These are phyloP conservation scores for Serendipita sp. DNA, from an alignment of 768 basidiomycete genomes.

Conservation along the genomic window DNA sequence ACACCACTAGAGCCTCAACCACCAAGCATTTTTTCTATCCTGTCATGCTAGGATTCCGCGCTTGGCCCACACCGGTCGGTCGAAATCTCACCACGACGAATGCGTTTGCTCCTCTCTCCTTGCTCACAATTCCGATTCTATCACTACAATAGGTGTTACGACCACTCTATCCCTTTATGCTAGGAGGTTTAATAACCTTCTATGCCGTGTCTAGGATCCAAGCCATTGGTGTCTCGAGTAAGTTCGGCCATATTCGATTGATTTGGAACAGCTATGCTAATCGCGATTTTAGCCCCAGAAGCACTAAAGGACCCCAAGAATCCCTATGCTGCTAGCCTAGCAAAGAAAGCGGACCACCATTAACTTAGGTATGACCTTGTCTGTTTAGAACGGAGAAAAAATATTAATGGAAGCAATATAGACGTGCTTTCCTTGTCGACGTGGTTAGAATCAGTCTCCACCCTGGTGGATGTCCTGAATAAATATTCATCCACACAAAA, in stretches of 20 bases:
- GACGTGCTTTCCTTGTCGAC: not conserved
- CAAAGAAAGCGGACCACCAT: constrained; percentile 32
- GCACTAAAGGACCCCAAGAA: constrained; percentile 67
- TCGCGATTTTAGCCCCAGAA: constrained; percentile 35
- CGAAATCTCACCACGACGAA: constrained; percentile 2
- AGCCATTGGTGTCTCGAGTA: constrained; percentile 54
- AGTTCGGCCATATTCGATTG: constrained; percentile 21
- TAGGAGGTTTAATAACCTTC: constrained; percentile 45
- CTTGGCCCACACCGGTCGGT: constrained; percentile 66
- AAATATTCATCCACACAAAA: too few species aligned
- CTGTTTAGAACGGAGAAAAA: too few species aligned
- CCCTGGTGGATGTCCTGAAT: too few species aligned
- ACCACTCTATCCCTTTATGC: constrained; percentile 72
- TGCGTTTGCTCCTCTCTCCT: not conserved
- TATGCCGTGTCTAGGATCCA: constrained; percentile 55
- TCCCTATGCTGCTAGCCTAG: constrained; percentile 66
- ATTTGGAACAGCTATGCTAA: constrained; percentile 12
- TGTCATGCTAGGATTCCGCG: constrained; percentile 45
- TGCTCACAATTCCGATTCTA: constrained; percentile 7
- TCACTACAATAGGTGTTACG: constrained; percentile 36
- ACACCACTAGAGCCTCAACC: not conserved
- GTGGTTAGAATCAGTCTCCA: too few species aligned
- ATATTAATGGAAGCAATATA: not conserved
- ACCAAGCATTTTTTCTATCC: not conserved
- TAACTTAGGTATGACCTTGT: not conserved